A percentile compares a stretch with the other conserved stretches of the same genome.
Conservation (phyloP, 2,329 filamentous ascomycete species). For the Sporothrix inflata region DNA sequence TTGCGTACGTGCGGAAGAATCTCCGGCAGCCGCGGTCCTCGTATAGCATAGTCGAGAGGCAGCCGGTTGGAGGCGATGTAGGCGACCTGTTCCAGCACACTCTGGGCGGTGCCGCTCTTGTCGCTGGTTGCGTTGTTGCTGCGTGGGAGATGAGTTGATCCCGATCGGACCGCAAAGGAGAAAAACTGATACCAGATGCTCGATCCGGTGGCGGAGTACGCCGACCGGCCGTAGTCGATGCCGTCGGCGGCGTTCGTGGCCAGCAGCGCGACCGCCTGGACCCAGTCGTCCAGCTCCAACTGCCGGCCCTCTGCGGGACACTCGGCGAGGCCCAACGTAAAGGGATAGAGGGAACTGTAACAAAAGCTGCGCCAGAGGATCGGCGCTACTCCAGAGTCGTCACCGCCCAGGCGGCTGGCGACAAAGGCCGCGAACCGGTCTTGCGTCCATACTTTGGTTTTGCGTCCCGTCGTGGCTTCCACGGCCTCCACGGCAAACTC, state of each 20-base stretch:
- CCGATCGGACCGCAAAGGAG: background rate
- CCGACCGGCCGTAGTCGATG: background rate
- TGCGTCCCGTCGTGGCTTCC: conserved; percentile 19
- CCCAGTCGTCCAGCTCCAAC: background rate
- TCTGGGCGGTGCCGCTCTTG: background rate
- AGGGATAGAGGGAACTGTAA: conserved; percentile 4
- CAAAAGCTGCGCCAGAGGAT: conserved; percentile 14
- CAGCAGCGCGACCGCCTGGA: background rate
- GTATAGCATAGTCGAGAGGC: too few species aligned
- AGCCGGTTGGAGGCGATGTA: background rate
- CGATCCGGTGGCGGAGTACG: background rate
- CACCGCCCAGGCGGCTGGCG: background rate
- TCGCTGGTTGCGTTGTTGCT: background rate
- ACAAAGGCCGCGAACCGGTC: conserved; percentile 18
- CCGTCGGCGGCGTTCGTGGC: background rate
- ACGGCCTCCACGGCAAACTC: conserved; percentile 15
- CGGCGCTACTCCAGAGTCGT: background rate
- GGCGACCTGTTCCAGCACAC: background rate
- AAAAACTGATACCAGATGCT: background rate
- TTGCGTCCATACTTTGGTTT: conserved; percentile 7
- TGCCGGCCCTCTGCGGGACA: background rate
- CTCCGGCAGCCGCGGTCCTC: background rate
- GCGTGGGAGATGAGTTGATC: too few species aligned
- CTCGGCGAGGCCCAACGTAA: background rate
- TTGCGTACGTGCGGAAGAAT: background rate